Percentiles rank a stretch among this genome's conserved stretches.
These are phyloP conservation scores for Marasmius tenuissimus DNA, from an alignment of 1,284 basidiomycete genomes.

Conservation along the genomic window DNA sequence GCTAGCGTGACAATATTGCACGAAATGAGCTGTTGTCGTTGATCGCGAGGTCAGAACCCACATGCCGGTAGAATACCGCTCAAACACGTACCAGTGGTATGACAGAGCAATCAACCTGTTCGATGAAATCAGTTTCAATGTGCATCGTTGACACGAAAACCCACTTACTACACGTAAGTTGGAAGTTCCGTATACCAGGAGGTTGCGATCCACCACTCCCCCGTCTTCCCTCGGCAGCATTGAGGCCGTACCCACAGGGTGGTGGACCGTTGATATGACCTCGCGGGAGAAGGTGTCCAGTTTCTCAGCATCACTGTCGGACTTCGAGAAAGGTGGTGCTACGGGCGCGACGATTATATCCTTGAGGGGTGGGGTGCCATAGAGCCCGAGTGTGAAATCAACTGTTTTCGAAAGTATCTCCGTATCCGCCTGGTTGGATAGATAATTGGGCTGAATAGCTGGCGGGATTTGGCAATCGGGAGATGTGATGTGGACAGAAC, in stretches of 20 bases:
- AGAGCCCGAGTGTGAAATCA: not conserved
- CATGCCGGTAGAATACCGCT: not conserved
- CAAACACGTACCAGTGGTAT: conserved; percentile 3
- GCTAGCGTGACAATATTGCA: conserved; percentile 3
- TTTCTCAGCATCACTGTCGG: conserved; percentile 1
- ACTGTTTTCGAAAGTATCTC: not conserved
- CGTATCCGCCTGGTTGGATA: conserved; percentile 1
- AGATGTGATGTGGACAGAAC: conserved; percentile 7
- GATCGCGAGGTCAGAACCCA: not conserved
- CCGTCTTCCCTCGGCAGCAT: conserved; percentile 9
- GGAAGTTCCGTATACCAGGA: conserved; percentile 7
- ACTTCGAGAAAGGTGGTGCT: conserved; percentile 3
- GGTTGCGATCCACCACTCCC: conserved; percentile 4
- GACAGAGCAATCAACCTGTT: conserved; percentile 8
- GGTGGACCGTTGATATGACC: conserved; percentile 2
- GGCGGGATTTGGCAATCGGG: conserved; percentile 1
- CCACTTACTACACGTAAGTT: conserved; percentile 10
- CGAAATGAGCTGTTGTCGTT: not conserved
- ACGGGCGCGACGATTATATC: not conserved
- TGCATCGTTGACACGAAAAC: not conserved
- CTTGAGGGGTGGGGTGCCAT: not conserved
- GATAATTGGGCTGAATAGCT: conserved; percentile 3
- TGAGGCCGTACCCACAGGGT: conserved; percentile 7
- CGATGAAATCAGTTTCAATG: not conserved
- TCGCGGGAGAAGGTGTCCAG: conserved; percentile 1